Percentiles rank a stretch among this genome's conserved stretches.
Conservation (phyloP, 2,329 filamentous ascomycete species). For the Alternaria novae-zelandiae region DNA sequence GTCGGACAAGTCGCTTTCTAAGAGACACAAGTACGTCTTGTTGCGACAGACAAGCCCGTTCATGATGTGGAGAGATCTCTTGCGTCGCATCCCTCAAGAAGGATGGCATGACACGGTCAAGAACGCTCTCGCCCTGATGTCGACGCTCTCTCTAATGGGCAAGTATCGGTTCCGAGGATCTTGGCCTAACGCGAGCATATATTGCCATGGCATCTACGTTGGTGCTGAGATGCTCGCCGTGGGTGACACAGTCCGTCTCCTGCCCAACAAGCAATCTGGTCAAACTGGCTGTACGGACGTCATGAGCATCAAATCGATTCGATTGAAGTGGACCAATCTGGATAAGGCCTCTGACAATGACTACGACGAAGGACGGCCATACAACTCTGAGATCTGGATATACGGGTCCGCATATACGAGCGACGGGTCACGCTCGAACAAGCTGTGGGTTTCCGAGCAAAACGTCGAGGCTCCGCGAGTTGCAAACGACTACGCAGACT, state of each 20-base stretch:
- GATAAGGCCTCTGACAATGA: constrained; percentile 55
- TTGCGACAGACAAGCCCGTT: constrained; percentile 63
- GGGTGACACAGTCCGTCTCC: constrained; percentile 62
- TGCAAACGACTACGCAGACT: constrained; percentile 54
- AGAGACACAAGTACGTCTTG: constrained; percentile 62
- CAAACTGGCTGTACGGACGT: constrained; percentile 55
- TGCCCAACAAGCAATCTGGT: constrained; percentile 23
- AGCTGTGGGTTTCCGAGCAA: constrained; percentile 26
- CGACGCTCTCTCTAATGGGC: constrained; percentile 60
- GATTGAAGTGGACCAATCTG: constrained; percentile 57
- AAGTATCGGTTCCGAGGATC: constrained; percentile 60
- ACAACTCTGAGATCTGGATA: constrained; percentile 56
- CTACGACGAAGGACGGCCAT: constrained; percentile 54
- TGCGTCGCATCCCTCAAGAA: constrained; percentile 50
- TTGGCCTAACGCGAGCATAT: constrained; percentile 63
- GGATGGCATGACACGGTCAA: constrained; percentile 61
- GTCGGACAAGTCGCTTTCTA: constrained; percentile 58
- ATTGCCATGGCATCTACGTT: constrained; percentile 61
- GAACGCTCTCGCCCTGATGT: constrained; percentile 60
- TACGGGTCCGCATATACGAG: constrained; percentile 58
- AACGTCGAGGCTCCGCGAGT: constrained; percentile 22
- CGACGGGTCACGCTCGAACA: constrained; percentile 41
- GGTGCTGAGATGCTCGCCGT: constrained; percentile 62
- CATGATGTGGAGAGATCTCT: constrained; percentile 58
- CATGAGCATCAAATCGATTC: constrained; percentile 61